These are phyloP conservation scores for Phytopythium kandeliae DNA, from an alignment of 352 stramenopile genomes.

Conservation along the genomic window DNA sequence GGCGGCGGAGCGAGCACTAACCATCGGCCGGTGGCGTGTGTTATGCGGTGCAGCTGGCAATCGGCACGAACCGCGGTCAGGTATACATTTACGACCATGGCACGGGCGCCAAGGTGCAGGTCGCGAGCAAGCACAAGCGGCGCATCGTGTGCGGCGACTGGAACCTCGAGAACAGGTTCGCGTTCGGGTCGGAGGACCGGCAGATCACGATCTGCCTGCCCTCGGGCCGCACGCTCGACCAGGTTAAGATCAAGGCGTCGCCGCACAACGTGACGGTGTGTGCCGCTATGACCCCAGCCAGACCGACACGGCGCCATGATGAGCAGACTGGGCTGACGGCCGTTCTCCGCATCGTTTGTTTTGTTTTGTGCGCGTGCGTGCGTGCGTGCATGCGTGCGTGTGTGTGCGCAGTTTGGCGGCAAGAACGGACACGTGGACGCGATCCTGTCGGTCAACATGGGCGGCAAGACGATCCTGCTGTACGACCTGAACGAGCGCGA, in stretches of 20 bases:
- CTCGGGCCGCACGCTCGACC: conserved; percentile 57
- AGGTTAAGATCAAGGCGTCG: conserved; percentile 73
- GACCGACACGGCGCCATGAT: too few relatives aligned
- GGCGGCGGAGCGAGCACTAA: too few relatives aligned
- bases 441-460: conserved; percentile 89
- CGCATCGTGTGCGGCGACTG: conserved; percentile 75
- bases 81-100: conserved; percentile 76
- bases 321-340: too few relatives aligned
- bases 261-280: conserved; percentile 58
- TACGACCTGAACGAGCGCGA: conserved; percentile 86
- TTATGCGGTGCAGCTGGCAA: conserved; percentile 29
- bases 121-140: conserved; percentile 70
- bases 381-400: too few relatives aligned
- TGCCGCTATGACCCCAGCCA: too few relatives aligned
- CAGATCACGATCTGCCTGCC: conserved; percentile 76
- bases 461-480: conserved; percentile 85
- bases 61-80: conserved; percentile 66
- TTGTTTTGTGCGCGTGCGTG: too few relatives aligned
- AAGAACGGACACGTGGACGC: conserved; percentile 64
- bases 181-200: conserved; percentile 69
- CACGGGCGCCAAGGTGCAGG: conserved; percentile 44
- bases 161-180: conserved; percentile 79
- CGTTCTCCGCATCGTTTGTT: too few relatives aligned
- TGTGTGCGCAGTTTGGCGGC: conserved; percentile 52
- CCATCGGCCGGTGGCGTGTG: too few relatives aligned